Evolutionary conservation across 1,139 yeast genomes (phyloP), one percentile per base, ranked within the genome.

Genomic region (Petasospora rhodanensis): DNA sequence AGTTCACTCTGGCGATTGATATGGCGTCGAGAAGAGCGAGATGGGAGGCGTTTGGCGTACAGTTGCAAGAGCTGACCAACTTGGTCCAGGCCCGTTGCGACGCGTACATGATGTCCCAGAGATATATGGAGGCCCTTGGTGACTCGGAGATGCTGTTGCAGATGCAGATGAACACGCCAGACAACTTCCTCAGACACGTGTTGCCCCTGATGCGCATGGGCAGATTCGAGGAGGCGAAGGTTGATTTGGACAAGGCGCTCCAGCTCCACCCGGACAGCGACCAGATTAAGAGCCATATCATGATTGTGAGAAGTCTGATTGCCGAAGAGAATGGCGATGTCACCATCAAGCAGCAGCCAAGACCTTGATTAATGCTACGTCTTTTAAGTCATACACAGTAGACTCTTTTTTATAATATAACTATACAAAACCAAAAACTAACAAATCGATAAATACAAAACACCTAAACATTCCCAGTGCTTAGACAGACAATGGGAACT

Each of bases 401-500:
- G n/a, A n/a, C n/a, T n/a, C n/a, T n/a, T n/a, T n/a, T n/a, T n/a
- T n/a, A 13, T 2, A 14, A 16, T 18, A 7, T 17, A 16, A 7
- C 11, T 17, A 14, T 18, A 14, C 13, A 16, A 18, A 14, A 22
- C 17, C 11, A 14, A 22, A 20, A 12, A 20, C 5, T 12, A 18
- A 48, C 52, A 59, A 17, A 14, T 7, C n/a, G 6, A 5, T 12
- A 14, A 10, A 15, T 11, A 5, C 17, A 22, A 7, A 13, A 19
- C n/a, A 8, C 7, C 8, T 14, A 11, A 18, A 14, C 15, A 18
- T 5, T 13, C n/a, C 4, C 20, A 6, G 18, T 6, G 8, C 13
- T 52, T 55, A 61, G 42, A 76, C 85, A 52, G 97, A 86, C 54
- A 91, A 81, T 59, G 97, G 97, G 77, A 78, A 91, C 54, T 77